Evolutionary conservation across 495 filamentous ascomycete genomes (phyloP).

Genomic region (Astrothelium subdiscretum): DNA sequence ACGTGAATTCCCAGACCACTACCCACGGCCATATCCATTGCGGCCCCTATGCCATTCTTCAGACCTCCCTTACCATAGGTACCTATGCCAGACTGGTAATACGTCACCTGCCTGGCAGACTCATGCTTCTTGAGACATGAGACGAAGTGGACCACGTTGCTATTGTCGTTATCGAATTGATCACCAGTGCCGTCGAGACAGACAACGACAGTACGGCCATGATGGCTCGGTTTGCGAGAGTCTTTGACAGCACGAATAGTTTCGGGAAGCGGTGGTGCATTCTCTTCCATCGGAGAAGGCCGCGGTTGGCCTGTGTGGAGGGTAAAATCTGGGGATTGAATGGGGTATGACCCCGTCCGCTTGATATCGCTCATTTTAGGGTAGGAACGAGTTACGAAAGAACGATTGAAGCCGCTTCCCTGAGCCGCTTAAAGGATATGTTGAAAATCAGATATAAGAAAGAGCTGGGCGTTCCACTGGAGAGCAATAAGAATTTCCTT

Average conservation of each 20-base stretch:
- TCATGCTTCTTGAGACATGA: conserved; percentile 31
- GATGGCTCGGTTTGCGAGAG: conserved; percentile 7
- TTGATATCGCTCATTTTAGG: neutral
- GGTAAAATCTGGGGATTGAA: conserved; percentile 3
- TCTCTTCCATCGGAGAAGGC: neutral
- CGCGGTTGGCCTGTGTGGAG: neutral
- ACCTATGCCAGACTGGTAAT: conserved; percentile 34
- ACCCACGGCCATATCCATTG: conserved; percentile 30
- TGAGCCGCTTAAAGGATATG: neutral
- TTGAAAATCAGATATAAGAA: neutral
- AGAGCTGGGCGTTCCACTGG: neutral
- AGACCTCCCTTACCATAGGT: conserved; percentile 30
- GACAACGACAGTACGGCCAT: conserved; percentile 26
- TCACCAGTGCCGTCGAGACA: conserved; percentile 34
- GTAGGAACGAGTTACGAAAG: neutral
- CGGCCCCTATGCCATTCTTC: conserved; percentile 23
- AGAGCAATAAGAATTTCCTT: neutral
- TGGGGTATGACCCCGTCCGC: conserved; percentile 6
- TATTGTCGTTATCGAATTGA: conserved; percentile 32
- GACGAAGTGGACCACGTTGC: conserved; percentile 32
- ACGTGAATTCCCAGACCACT: conserved; percentile 29
- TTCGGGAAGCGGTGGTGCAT: conserved; percentile 12
- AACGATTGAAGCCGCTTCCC: neutral
- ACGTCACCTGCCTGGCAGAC: conserved; percentile 25
- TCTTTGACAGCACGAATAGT: conserved; percentile 23